Conservation (phyloP, 805 yeast species). For the Candida palmyrensis region DNA sequence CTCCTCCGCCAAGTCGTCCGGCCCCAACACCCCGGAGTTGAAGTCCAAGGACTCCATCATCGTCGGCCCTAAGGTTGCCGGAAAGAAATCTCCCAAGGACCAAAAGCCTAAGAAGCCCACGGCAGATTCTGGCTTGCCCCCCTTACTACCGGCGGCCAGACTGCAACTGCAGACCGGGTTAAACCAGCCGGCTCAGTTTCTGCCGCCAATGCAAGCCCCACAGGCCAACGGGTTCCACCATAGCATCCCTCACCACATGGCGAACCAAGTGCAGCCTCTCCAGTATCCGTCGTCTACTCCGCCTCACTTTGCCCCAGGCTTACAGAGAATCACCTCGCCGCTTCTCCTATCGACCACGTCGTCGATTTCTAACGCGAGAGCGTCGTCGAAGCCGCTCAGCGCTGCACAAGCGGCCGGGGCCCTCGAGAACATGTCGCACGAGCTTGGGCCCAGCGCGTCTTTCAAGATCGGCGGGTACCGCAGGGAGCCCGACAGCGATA, state of each 20-base stretch:
- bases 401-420: slow-evolving; percentile 40
- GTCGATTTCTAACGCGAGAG: slow-evolving; percentile 36
- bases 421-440: slow-evolving; percentile 39
- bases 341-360: slow-evolving; percentile 50
- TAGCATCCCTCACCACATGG: slow-evolving; percentile 15
- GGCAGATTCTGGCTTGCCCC: slow-evolving; percentile 14
- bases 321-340: slow-evolving; percentile 62
- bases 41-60: slow-evolving; percentile 42
- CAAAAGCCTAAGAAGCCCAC: slow-evolving; percentile 4
- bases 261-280: slow-evolving; percentile 44
- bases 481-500: slow-evolving; percentile 20
- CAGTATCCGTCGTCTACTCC: slow-evolving; percentile 69
- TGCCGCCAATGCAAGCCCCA: no score
- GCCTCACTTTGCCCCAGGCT: slow-evolving; percentile 62
- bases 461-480: slow-evolving; percentile 20
- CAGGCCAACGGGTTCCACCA: slow-evolving; percentile 1
- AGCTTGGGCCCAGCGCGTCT: slow-evolving; percentile 40
- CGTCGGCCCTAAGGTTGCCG: slow-evolving; percentile 1
- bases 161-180: neutral
- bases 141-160: slow-evolving; percentile 20
- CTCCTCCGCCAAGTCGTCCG: slow-evolving; percentile 29
- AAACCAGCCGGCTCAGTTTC: neutral
- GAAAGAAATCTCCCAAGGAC: slow-evolving; percentile 11
- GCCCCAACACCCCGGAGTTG: slow-evolving; percentile 53
- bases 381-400: slow-evolving; percentile 5